These are phyloP conservation scores for Heteromeles arbutifolia DNA, from an alignment of 306 rosid species.

Conservation along the genomic window DNA sequence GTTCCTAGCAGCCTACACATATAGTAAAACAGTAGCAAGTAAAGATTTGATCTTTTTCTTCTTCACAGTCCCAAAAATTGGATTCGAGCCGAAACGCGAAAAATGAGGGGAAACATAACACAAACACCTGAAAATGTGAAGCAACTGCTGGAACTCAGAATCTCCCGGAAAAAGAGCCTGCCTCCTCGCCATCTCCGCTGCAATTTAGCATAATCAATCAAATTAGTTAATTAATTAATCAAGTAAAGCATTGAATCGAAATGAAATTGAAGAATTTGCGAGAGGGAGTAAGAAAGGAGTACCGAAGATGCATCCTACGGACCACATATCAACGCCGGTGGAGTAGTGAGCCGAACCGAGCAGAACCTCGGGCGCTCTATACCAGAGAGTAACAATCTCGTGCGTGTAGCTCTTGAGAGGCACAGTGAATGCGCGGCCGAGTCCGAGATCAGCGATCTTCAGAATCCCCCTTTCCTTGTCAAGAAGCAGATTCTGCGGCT, in stretches of 20 bases:
- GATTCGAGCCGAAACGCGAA: not conserved
- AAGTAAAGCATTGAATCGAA: not conserved
- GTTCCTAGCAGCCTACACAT: slow-evolving; percentile 74
- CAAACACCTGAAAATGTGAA: slow-evolving; percentile 70
- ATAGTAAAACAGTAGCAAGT: not conserved
- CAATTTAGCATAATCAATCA: not conserved
- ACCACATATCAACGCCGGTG: slow-evolving; percentile 95
- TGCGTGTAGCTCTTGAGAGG: slow-evolving; percentile 95
- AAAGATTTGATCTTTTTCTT: not conserved
- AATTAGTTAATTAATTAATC: not conserved
- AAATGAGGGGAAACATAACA: not conserved
- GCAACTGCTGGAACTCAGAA: slow-evolving; percentile 89
- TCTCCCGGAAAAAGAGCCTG: slow-evolving; percentile 90
- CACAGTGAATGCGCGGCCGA: slow-evolving; percentile 85
- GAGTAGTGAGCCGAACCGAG: slow-evolving; percentile 87
- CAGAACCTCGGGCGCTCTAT: slow-evolving; percentile 88
- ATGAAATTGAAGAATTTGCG: not conserved
- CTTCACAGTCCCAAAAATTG: not conserved
- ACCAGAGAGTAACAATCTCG: slow-evolving; percentile 97
- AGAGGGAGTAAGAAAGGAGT: not conserved
- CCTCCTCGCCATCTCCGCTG: slow-evolving; percentile 88
- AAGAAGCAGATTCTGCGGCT: slow-evolving; percentile 85
- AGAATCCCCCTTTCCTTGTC: slow-evolving; percentile 68
- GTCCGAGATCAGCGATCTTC: slow-evolving; percentile 90
- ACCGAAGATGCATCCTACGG: slow-evolving; percentile 95